Evolutionary conservation across 2,329 filamentous ascomycete genomes (phyloP), one percentile per base, ranked within the genome.

Genomic region (Ophiostoma triangulosporum): DNA sequence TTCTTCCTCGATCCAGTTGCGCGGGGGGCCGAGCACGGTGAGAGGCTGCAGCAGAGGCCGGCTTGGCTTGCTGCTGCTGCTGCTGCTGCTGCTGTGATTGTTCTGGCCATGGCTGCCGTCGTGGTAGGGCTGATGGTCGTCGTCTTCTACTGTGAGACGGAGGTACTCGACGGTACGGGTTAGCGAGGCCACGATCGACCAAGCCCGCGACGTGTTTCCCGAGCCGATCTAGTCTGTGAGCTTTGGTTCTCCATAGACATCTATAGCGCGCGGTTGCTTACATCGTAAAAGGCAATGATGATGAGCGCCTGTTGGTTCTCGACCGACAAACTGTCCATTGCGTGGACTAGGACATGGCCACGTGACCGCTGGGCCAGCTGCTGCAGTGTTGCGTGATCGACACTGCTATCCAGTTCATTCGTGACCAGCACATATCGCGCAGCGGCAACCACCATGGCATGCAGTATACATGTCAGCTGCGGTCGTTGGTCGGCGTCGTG

Each of bases 101-200:
- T n/a, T 17, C 26, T 29, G 24, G 2, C 29, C 24, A 6, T 29
- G 24, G n/a, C 29, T 17, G 9, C 26, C 26, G 26, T 46, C 24
- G 24, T 46, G 43, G 14, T 46, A 29, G 4, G n/a, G 24, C 26
- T 46, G 43, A 11, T 46, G 24, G n/a, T 29, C 24, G 9, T 64
- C 63, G n/a, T 61, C 56, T 57, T 69, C 68, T 7, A 65, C 61
- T 33, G 59, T 66, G 3, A 69, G 59, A 43, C 67, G 64, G 17
- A 69, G 56, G 50, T 68, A 66, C 45, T 67, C 65, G 12, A 69
- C 66, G 5, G 65, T 69, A 17, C 68, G 58, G 1, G 66, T 65
- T 29, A 69, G 61, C 8, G 63, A 64, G 15, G 65, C 67, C 12
- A 69, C 60, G 15, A 69, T 61, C 3, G 67, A 63, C 67, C 66